Conservation (phyloP, 1,284 basidiomycete genomes). For the Cryptococcus wingfieldii region DNA sequence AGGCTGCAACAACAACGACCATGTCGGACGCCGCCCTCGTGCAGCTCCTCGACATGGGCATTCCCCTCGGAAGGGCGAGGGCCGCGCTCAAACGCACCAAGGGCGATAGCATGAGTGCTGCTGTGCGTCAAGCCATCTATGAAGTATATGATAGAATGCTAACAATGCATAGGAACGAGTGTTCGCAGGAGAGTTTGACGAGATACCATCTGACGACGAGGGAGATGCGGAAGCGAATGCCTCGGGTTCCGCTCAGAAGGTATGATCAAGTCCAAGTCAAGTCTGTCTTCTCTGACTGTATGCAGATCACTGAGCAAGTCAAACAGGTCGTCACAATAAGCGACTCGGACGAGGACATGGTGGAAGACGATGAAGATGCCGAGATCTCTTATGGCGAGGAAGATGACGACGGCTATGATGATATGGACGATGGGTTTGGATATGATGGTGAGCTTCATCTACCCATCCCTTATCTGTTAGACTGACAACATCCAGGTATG, state of each 20-base stretch:
- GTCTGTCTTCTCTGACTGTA: neutral
- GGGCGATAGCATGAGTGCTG: conserved; percentile 79
- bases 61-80: conserved; percentile 66
- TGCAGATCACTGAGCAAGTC: conserved; percentile 1
- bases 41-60: conserved; percentile 55
- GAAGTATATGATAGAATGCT: neutral
- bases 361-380: conserved; percentile 15
- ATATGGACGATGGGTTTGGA: conserved; percentile 25
- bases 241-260: neutral
- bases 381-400: conserved; percentile 11
- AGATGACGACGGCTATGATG: conserved; percentile 35
- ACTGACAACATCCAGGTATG: neutral
- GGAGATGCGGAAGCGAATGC: conserved; percentile 36
- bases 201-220: conserved; percentile 52
- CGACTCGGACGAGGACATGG: conserved; percentile 8
- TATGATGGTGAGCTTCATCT: neutral
- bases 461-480: neutral
- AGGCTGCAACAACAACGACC: neutral
- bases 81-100: conserved; percentile 70
- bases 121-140: conserved; percentile 55
- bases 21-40: conserved; percentile 16
- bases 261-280: neutral
- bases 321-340: neutral
- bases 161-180: conserved; percentile 35
- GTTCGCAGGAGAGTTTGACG: conserved; percentile 68